These are phyloP conservation scores for Suillus bovinus DNA, from an alignment of 768 basidiomycete genomes.

Conservation along the genomic window DNA sequence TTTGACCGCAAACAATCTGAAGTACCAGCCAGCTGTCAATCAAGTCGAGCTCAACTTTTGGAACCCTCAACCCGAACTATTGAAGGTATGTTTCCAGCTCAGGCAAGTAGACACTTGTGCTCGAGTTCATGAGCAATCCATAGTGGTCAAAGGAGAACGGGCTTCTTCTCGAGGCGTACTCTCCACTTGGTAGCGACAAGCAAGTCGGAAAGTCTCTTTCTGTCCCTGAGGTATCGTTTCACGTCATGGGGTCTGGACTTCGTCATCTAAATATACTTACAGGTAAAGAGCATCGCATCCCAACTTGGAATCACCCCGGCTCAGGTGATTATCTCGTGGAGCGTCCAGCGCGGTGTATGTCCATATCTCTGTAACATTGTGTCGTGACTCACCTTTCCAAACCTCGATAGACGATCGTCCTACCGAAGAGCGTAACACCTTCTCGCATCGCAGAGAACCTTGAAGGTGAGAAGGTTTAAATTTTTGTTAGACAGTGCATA, in stretches of 20 bases:
- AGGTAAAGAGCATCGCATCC: constrained; percentile 60
- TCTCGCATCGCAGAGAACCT: constrained; percentile 71
- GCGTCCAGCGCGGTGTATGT: constrained; percentile 71
- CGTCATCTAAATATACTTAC: neutral
- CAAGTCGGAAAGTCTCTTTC: constrained; percentile 58
- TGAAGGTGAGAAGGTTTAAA: constrained; percentile 40
- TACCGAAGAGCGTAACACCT: constrained; percentile 78
- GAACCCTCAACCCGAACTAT: constrained; percentile 75
- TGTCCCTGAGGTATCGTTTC: constrained; percentile 49
- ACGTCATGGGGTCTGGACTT: neutral
- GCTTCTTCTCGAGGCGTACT: constrained; percentile 73
- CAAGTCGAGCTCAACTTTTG: constrained; percentile 81
- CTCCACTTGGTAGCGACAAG: constrained; percentile 65
- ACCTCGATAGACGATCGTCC: constrained; percentile 53
- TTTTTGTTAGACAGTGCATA: neutral
- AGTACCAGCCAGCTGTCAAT: constrained; percentile 66
- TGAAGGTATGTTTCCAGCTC: constrained; percentile 45
- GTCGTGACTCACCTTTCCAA: neutral
- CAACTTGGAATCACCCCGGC: constrained; percentile 72
- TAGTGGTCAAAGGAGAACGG: constrained; percentile 70
- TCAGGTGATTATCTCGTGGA: constrained; percentile 75
- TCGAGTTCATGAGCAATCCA: neutral
- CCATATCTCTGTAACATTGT: neutral
- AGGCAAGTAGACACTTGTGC: neutral
- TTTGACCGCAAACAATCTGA: constrained; percentile 59